Conservation (phyloP, 176 grass and related monocot species). For the Neostapfia colusana region DNA sequence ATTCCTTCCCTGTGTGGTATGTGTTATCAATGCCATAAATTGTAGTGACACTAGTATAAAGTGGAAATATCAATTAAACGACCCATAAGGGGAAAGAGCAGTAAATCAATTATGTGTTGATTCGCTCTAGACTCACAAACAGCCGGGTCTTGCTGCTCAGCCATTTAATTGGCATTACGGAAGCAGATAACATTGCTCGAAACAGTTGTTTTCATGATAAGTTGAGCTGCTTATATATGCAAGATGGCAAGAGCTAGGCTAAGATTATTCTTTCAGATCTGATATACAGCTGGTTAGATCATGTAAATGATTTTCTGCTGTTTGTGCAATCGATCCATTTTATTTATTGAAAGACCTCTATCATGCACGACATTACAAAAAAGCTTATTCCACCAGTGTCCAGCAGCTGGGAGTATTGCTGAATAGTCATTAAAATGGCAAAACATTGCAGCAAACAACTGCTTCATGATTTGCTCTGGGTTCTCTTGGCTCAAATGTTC, state of each 20-base stretch:
- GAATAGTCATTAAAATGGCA: not conserved
- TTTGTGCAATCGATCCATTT: not conserved
- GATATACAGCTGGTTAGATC: no score
- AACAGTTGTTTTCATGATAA: not conserved
- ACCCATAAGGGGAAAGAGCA: not conserved
- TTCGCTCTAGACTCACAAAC: not conserved
- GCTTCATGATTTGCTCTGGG: not conserved
- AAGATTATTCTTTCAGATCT: no score
- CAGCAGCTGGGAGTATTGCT: no score
- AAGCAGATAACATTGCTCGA: not conserved
- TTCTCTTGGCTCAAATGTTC: not conserved
- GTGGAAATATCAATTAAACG: not conserved
- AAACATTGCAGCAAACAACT: not conserved
- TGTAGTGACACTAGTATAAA: not conserved
- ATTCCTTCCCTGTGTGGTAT: not conserved
- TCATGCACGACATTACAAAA: not conserved
- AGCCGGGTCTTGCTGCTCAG: not conserved
- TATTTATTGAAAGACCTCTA: not conserved
- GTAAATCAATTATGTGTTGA: not conserved
- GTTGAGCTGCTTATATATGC: not conserved
- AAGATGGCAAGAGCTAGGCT: not conserved
- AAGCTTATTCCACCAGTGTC: not conserved
- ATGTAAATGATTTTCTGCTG: not conserved
- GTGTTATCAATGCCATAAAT: not conserved
- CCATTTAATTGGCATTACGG: not conserved